Percentiles rank a stretch among this genome's conserved stretches.
These are phyloP conservation scores for Penicillium sp. DNA, from an alignment of 2,329 filamentous ascomycete species.

Conservation along the genomic window DNA sequence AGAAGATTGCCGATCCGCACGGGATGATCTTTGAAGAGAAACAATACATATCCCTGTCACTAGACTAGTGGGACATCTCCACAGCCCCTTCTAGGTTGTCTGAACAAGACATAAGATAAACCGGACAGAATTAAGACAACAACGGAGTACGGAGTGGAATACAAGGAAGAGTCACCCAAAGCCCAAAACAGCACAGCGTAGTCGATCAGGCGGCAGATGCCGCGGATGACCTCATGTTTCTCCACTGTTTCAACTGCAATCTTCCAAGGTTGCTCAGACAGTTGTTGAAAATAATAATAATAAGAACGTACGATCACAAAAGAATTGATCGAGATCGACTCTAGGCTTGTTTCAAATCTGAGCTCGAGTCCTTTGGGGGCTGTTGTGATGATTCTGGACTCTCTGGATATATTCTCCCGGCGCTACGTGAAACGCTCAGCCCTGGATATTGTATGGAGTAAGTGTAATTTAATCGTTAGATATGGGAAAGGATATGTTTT, in stretches of 20 bases:
- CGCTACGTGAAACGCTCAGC: conserved; percentile 4
- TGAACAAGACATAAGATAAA: background rate
- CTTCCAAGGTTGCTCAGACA: conserved; percentile 3
- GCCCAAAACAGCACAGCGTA: conserved; percentile 1
- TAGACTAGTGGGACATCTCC: background rate
- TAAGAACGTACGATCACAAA: background rate
- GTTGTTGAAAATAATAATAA: background rate
- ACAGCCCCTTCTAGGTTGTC: background rate
- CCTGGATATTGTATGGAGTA: background rate
- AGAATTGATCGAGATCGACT: background rate
- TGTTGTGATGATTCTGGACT: background rate
- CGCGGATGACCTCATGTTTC: conserved; percentile 18
- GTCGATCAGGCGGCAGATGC: conserved; percentile 16
- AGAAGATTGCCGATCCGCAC: conserved; percentile 1
- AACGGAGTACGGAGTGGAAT: background rate
- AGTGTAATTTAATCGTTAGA: background rate
- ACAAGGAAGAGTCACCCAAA: background rate
- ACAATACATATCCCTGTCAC: background rate
- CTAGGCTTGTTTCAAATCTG: background rate
- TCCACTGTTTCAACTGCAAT: conserved; percentile 12
- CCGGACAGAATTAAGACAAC: background rate
- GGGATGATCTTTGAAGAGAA: background rate
- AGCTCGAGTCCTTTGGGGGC: background rate
- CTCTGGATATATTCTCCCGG: background rate
- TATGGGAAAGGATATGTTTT: background rate